A percentile compares a stretch with the other conserved stretches of the same genome.
These are phyloP conservation scores for Cladophialophora bantiana DNA, from an alignment of 2,329 filamentous ascomycete species.

Conservation along the genomic window DNA sequence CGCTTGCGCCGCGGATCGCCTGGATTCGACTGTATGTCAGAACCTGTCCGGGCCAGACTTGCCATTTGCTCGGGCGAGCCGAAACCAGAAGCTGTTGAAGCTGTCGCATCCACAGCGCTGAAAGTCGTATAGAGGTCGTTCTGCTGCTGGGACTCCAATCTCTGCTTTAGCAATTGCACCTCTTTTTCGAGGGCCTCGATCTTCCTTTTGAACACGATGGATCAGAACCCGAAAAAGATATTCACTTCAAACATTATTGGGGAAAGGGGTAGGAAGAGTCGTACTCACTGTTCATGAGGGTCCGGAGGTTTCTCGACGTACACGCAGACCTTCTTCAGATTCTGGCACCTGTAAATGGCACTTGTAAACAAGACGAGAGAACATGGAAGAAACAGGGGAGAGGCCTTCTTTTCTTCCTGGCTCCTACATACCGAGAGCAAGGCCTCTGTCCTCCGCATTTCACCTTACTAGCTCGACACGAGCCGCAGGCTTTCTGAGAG, in stretches of 20 bases:
- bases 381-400: background rate
- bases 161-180: slow-evolving; percentile 42
- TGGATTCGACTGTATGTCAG: slow-evolving; percentile 14
- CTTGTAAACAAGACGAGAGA: background rate
- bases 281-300: slow-evolving; percentile 28
- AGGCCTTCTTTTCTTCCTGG: background rate
- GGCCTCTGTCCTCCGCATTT: slow-evolving; percentile 49
- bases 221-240: background rate
- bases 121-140: background rate
- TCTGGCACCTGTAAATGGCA: slow-evolving; percentile 42
- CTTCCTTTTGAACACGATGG: slow-evolving; percentile 38
- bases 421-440: slow-evolving; percentile 44
- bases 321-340: slow-evolving; percentile 46
- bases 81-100: slow-evolving; percentile 30
- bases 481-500: slow-evolving; percentile 47
- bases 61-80: background rate
- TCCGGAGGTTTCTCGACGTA: slow-evolving; percentile 46
- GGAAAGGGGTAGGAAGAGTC: background rate
- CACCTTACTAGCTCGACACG: slow-evolving; percentile 50
- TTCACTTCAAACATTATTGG: background rate
- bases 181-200: slow-evolving; percentile 47
- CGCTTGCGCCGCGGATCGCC: slow-evolving; percentile 38
- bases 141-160: slow-evolving; percentile 40
- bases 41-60: slow-evolving; percentile 6
- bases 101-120: slow-evolving; percentile 34